Base-by-base conservation (phyloP, 805 yeast species). In the Nakazawaea molendinolei region DNA sequence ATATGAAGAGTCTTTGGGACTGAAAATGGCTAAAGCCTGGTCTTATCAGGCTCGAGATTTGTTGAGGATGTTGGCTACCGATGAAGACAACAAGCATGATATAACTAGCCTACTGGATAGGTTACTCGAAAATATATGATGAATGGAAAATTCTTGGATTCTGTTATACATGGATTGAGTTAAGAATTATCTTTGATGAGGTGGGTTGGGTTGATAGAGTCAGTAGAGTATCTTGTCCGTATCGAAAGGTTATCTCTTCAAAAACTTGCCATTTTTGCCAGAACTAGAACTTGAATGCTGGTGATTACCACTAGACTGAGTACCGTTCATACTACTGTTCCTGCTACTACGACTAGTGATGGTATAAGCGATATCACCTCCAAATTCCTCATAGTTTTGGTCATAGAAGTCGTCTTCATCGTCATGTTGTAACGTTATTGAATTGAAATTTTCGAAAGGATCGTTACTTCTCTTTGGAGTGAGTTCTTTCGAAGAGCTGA, bases 391-490 rank as follows among this genome's bases (percentile, higher is more conserved):
- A 25, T 55, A 75, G 45, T 73, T 62, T 4, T 70, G 60, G 29
- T 71, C 64, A 21, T 63, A 68, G 31, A 61, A 67, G 23, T 45
- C 51, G 32, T 53, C 67, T 28, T 64, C 66, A 31, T 77, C 86
- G 40, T 75, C 79, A 53, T 86, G 87, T 48, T 84, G 83, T 48
- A 87, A 65, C 5, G 95, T 86, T 55, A 87, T 83, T 0, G 96
- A 86, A 51, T 79, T 84, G 60, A 87, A 87, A 50, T 77, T 76
- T 34, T 76, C 82, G 56, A 87, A 87, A 2, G 96, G 96, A 56
- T 87, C 95, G 12, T 23, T 19, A 18, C 23, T 33, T 6, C 18
- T 26, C 12, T 17, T 28, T 17, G 20, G 12, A 14, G 13, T 13
- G 7, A 12, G 19, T 3, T 10, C 19, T 4, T 23, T 17, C 5